Evolutionary conservation across 2,329 filamentous ascomycete species (phyloP).

Genomic region (Pseudomassariella vexata): DNA sequence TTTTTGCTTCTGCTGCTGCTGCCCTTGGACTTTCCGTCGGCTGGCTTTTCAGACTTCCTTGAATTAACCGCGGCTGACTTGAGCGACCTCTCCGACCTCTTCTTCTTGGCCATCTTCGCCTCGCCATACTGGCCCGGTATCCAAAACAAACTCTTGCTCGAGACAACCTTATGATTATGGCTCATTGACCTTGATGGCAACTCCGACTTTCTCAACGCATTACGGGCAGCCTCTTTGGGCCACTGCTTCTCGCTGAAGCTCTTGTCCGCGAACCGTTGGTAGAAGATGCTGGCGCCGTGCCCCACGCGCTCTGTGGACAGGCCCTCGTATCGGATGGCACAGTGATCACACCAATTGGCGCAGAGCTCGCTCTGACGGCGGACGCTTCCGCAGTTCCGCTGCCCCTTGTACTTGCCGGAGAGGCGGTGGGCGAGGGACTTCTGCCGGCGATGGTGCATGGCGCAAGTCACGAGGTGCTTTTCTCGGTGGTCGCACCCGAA

Average conservation of each 20-base stretch:
- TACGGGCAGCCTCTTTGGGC: conserved; percentile 2
- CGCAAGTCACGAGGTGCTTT: too few species aligned
- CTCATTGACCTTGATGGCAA: not conserved
- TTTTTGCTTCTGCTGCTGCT: too few species aligned
- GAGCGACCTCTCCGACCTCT: not conserved
- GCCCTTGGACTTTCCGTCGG: too few species aligned
- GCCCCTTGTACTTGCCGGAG: conserved; percentile 2
- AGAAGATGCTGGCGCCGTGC: conserved; percentile 4
- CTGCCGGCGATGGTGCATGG: too few species aligned
- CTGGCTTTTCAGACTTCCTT: too few species aligned
- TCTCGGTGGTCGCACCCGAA: too few species aligned
- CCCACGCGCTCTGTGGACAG: conserved; percentile 3
- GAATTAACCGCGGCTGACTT: too few species aligned
- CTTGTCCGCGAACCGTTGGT: conserved; percentile 5
- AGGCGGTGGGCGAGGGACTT: too few species aligned
- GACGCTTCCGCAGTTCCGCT: conserved; percentile 3
- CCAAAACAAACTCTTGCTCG: not conserved
- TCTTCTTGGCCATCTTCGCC: too few species aligned
- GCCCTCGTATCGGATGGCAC: not conserved
- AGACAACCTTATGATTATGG: not conserved
- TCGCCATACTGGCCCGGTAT: too few species aligned
- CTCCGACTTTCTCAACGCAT: not conserved
- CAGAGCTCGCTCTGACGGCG: not conserved
- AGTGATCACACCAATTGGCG: conserved; percentile 1
- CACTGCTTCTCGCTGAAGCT: too few species aligned